Base-by-base conservation (phyloP, 345 rosid genomes). In the Camelina hispida region DNA sequence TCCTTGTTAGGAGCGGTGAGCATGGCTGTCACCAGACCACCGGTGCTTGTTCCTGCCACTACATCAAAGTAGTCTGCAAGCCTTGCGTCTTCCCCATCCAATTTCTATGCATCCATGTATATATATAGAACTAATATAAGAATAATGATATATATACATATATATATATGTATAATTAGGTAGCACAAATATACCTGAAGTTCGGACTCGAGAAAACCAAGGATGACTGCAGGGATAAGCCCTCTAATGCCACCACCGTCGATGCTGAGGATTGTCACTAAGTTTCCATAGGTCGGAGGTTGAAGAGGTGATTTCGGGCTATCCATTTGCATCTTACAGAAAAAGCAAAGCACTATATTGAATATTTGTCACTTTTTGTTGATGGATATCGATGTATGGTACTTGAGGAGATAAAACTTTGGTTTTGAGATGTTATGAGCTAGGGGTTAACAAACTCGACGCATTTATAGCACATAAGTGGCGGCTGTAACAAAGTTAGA, bases 231-330 rank as follows among this genome's bases (percentile, higher is more conserved):
- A 0, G 96, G 96, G 44, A 91, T 85, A 7, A 91, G 44, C 43
- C 96, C 97, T 82, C 96, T 80, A 12, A 89, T 82, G 8, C 97
- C 97, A 22, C 97, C 96, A 4, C 97, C 97, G 28, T 91, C 96
- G 7, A 89, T 89, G 75, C 91, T 86, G 15, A 89, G 95, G 59
- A 91, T 60, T 12, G 91, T 91, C 34, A 91, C 46, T 25, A 81
- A 47, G 66, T 80, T 77, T 59, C 91, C 90, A 48, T 64, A 73
- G 15, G 88, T 81, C 4, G 91, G 89, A 30, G 87, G 87, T 37
- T 85, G 91, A 5, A 85, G 72, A 32, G 88, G 88, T 20, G 87
- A 79, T 74, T 69, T 68, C 11, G 87, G 86, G 57, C 80, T 79
- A 3, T 80, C 88, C 68, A 75, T 73, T 63, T 75, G 35, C 11